These are phyloP conservation scores for Penicillium sp. DNA, from an alignment of 2,329 filamentous ascomycete species.

Conservation along the genomic window DNA sequence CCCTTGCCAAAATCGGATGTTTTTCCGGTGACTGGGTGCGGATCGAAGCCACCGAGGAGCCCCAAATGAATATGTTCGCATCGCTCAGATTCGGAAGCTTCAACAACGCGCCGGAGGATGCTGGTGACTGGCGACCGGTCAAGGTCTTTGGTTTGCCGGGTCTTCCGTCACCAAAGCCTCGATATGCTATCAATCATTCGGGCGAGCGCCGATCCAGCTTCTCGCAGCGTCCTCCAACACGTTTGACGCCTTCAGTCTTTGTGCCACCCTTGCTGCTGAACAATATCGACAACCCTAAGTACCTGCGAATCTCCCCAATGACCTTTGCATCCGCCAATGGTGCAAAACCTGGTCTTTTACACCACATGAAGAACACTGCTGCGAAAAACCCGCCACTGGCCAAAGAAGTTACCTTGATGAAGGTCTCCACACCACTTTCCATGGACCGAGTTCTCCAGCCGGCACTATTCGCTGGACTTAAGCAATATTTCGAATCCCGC, in stretches of 20 bases:
- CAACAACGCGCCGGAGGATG: constrained; percentile 47
- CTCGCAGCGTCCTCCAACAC: constrained; percentile 43
- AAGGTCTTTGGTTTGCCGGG: constrained; percentile 83
- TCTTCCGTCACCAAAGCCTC: constrained; percentile 50
- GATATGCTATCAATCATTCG: constrained; percentile 52
- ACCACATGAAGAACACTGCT: constrained; percentile 43
- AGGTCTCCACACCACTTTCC: constrained; percentile 82
- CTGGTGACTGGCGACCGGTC: constrained; percentile 75
- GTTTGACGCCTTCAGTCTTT: constrained; percentile 60
- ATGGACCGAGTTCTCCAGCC: constrained; percentile 81
- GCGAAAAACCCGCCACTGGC: constrained; percentile 54
- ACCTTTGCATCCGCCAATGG: constrained; percentile 34
- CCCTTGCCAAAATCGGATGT: constrained; percentile 82
- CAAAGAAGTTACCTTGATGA: constrained; percentile 78
- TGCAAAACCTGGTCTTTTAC: constrained; percentile 54
- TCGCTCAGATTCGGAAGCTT: constrained; percentile 56
- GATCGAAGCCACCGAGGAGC: constrained; percentile 70
- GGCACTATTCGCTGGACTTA: constrained; percentile 77
- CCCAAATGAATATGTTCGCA: constrained; percentile 54
- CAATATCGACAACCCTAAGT: constrained; percentile 73
- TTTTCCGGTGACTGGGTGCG: constrained; percentile 98
- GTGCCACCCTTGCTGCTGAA: constrained; percentile 80
- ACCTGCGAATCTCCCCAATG: constrained; percentile 68
- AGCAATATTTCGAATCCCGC: constrained; percentile 79
- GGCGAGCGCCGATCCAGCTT: constrained; percentile 52